Evolutionary conservation across 345 rosid genomes (phyloP).

Genomic region (Microthlaspi erraticum): DNA sequence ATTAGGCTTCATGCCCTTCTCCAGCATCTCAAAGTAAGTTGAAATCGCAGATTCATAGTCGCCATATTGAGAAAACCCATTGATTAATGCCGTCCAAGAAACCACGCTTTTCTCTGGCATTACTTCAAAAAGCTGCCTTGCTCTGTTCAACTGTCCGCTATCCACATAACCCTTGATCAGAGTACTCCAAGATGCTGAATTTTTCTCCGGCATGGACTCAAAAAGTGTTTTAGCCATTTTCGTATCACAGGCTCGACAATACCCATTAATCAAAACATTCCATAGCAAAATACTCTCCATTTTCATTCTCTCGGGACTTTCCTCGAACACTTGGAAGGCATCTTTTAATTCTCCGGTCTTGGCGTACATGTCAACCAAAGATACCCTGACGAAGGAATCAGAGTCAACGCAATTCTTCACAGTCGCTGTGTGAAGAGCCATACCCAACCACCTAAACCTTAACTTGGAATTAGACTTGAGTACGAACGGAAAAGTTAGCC

Average conservation of each 20-base stretch:
- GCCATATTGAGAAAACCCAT: constrained; percentile 54
- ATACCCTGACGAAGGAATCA: constrained; percentile 54
- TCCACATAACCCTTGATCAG: constrained; percentile 62
- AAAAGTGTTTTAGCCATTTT: constrained; percentile 57
- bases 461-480: constrained; percentile 51
- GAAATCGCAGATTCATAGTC: constrained; percentile 53
- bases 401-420: constrained; percentile 50
- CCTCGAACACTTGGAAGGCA: constrained; percentile 61
- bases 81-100: constrained; percentile 64
- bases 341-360: constrained; percentile 44
- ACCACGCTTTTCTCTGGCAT: constrained; percentile 60
- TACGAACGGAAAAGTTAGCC: constrained; percentile 61
- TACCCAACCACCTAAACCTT: constrained; percentile 47
- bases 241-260: constrained; percentile 51
- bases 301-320: constrained; percentile 57
- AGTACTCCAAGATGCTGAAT: constrained; percentile 61
- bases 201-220: constrained; percentile 55
- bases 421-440: constrained; percentile 52
- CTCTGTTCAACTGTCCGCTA: constrained; percentile 49
- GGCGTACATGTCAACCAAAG: constrained; percentile 62
- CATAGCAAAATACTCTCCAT: constrained; percentile 51
- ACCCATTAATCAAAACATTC: constrained; percentile 74
- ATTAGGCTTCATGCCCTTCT: constrained; percentile 56
- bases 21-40: constrained; percentile 58
- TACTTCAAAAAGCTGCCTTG: constrained; percentile 49